Evolutionary conservation across 352 stramenopile genomes (phyloP), one percentile per base, ranked within the genome.

Genomic region (Globisporangium orthogonon): DNA sequence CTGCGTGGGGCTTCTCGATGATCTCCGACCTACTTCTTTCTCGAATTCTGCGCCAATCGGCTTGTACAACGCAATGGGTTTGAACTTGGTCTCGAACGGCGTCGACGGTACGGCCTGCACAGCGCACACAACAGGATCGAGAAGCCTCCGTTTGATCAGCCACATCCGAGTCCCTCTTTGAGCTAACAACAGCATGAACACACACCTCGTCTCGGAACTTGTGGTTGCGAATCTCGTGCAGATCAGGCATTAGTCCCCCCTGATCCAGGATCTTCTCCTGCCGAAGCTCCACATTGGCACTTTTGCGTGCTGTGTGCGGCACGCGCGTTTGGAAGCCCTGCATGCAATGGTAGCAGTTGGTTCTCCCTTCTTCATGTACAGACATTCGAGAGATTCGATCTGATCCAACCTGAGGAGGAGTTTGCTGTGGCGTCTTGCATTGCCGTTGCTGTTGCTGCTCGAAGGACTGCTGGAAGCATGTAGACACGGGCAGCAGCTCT

Each of bases 241-340:
- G 70, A 37, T 77, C 67, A 6, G 74, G 74, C 45, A 90, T 61
- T 29, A 87, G 50, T 0, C 73, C 75, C 41, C 77, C 62, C 63
- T 90, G 76, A 44, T 89, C 71, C 29, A 81, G 62, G 52, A 86
- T 78, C 13, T 72, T 81, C 55, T 89, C 73, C 29, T 83, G 58
- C 2, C 75, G 73, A 17, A 89, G 71, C 39, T 66, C 71, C 6
- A 83, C 57, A 64, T 83, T 89, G 53, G 75, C 53, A 52, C 66
- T 84, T 56, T 87, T 89, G 50, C 69, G 67, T n/a, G 74, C 71
- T 17, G 77, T 86, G 62, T 89, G 75, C n/a, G 75, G 67, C 33
- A 87, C 75, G 7, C 66, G 62, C 46, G 60, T 61, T 35, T 62
- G 57, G 48, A 83, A 83, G 7, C 57, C 62, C 67, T 82, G 58